Evolutionary conservation across 1,284 basidiomycete genomes (phyloP), one percentile per base, ranked within the genome.

Genomic region (Inonotus hispidus): DNA sequence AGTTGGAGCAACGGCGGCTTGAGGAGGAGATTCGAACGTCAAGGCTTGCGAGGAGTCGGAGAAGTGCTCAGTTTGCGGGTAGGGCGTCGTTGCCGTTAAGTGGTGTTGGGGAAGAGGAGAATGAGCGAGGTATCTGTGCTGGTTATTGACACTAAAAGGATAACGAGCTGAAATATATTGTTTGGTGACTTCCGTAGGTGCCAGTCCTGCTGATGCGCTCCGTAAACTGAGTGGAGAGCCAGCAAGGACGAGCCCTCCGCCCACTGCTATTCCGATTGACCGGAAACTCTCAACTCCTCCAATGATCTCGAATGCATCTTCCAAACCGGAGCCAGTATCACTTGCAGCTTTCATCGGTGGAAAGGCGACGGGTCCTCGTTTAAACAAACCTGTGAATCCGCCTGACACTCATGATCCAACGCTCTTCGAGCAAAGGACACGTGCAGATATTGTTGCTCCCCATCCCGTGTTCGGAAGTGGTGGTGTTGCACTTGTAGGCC

Each of bases 311-410:
- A 43, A 43, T n/a, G 54, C 63, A 55, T 60, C 66, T 13, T 65
- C 67, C 38, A 72, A 70, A 62, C 65, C 75, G 0, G 78, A 79
- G 52, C 75, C 83, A 1, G 80, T 87, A 7, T 90, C 90, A 0
- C 78, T 92, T 19, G 90, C 90, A 1, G 78, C 85, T 1, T 90
- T 91, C 70, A 90, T 92, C 63, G 90, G 90, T 47, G 88, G 89
- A 2, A 80, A 79, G 52, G 84, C 86, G 23, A 82, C 81, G 47
- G 87, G 86, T 19, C 90, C 90, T 7, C 77, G 84, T 46, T 77
- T 92, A 38, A 90, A 81, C 64, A 81, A 77, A 60, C 87, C 85
- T 68, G 82, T 84, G 16, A 83, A 88, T 5, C 90, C 92, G 69
- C 78, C 78, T 65, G 83, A 92, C 73, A 77, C 80, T 16, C 79